Evolutionary conservation across 2,329 filamentous ascomycete species (phyloP).

Genomic region (Emericellopsis cladophorae): DNA sequence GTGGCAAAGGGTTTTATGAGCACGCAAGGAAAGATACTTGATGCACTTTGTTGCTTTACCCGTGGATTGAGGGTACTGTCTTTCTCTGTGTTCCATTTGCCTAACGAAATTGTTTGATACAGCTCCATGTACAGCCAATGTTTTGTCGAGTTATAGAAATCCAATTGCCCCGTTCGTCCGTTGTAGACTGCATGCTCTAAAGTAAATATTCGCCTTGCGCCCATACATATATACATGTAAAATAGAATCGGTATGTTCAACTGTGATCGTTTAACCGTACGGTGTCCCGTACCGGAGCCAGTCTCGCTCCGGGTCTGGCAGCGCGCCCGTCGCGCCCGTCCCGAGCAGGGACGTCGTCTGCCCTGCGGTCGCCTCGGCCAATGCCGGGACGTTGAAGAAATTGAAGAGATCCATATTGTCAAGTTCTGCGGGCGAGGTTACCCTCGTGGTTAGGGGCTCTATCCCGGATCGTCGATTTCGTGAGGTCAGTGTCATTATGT

Average conservation of each 20-base stretch:
- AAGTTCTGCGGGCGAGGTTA: slow-evolving; percentile 23
- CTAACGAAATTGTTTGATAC: neutral
- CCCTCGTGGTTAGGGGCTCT: slow-evolving; percentile 23
- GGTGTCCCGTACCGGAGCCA: slow-evolving; percentile 6
- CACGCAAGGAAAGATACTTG: slow-evolving; percentile 3
- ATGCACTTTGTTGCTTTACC: no score
- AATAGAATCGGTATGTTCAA: no score
- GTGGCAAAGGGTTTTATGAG: slow-evolving; percentile 14
- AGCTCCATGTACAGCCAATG: neutral
- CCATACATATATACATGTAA: no score
- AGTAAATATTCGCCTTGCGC: no score
- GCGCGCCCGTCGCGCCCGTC: slow-evolving; percentile 5
- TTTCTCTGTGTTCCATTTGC: no score
- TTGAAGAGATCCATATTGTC: slow-evolving; percentile 31
- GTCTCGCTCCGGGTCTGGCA: slow-evolving; percentile 11
- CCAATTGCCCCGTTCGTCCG: no score
- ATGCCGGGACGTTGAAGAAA: slow-evolving; percentile 29
- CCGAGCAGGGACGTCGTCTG: slow-evolving; percentile 13
- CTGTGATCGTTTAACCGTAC: neutral
- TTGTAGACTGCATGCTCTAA: no score
- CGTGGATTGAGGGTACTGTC: no score
- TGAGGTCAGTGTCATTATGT: slow-evolving; percentile 22
- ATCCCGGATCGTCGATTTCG: slow-evolving; percentile 21
- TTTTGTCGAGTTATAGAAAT: no score
- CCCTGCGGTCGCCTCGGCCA: slow-evolving; percentile 9